Evolutionary conservation across 1,284 basidiomycete species (phyloP).

Genomic region (Jaminaea rosea): DNA sequence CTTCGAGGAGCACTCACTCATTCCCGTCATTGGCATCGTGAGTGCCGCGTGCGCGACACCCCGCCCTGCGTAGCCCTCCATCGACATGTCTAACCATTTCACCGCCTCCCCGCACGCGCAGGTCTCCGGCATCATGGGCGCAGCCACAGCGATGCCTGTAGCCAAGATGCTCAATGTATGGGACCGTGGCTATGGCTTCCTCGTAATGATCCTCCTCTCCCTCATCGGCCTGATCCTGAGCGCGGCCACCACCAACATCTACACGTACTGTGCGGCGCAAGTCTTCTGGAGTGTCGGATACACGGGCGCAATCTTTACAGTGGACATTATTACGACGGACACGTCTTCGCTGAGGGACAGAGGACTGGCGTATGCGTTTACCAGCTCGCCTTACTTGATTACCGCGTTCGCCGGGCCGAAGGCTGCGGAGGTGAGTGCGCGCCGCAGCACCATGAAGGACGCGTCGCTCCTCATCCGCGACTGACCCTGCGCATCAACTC

Average conservation of each 20-base stretch:
- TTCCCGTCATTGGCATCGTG: slow-evolving; percentile 43
- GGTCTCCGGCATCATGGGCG: slow-evolving; percentile 38
- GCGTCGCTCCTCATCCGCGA: too few species aligned
- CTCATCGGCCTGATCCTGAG: slow-evolving; percentile 43
- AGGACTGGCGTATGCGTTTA: background rate
- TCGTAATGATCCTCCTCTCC: slow-evolving; percentile 26
- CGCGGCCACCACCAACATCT: slow-evolving; percentile 37
- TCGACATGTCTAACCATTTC: too few species aligned
- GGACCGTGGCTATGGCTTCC: slow-evolving; percentile 35
- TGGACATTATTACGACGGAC: background rate
- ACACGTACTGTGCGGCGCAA: slow-evolving; percentile 41
- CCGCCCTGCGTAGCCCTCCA: too few species aligned
- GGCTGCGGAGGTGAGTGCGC: background rate
- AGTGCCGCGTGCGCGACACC: too few species aligned
- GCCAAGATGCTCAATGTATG: slow-evolving; percentile 44
- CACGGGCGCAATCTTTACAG: background rate
- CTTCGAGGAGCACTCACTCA: slow-evolving; percentile 41
- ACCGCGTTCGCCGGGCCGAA: background rate
- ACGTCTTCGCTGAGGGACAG: background rate
- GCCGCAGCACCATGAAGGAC: too few species aligned
- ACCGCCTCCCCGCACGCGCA: too few species aligned
- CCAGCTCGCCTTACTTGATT: background rate
- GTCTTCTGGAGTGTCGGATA: slow-evolving; percentile 5
- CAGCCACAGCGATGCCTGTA: slow-evolving; percentile 37
- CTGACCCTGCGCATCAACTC: too few species aligned